Percentiles rank a stretch among this genome's conserved stretches.
phyloP scores from a whole-genome alignment of 129 eudicot genomes.

The Helianthus annuus region DNA sequence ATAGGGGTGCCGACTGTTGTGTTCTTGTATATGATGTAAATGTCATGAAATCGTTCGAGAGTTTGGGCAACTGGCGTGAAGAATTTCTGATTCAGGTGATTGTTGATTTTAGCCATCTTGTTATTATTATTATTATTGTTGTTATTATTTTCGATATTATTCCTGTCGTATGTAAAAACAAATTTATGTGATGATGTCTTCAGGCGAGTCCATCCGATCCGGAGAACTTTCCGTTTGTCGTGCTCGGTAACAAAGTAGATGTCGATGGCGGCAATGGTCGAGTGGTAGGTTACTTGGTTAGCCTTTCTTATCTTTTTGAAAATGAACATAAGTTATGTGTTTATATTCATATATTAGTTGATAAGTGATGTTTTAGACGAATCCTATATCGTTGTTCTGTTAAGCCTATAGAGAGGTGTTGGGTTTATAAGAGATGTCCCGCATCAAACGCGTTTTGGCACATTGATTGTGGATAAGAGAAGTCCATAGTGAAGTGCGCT shows the following conservation, averaged over 20 bases:
- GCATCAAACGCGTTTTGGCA: too few species aligned
- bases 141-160: background rate
- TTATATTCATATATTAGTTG: background rate
- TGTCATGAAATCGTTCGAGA: conserved; percentile 68
- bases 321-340: background rate
- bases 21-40: conserved; percentile 75
- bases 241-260: conserved; percentile 73
- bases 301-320: background rate
- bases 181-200: background rate
- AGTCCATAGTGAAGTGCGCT: too few species aligned
- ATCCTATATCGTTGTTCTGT: too few species aligned
- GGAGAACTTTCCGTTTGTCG: conserved; percentile 69
- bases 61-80: conserved; percentile 73
- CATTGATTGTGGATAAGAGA: too few species aligned
- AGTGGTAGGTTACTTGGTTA: conserved; percentile 60
- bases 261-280: conserved; percentile 84
- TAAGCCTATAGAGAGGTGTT: background rate
- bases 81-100: conserved; percentile 66
- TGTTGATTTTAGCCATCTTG: conserved; percentile 12
- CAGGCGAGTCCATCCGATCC: conserved; percentile 84
- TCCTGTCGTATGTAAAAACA: background rate
- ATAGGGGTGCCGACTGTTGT: conserved; percentile 75
- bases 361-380: background rate
- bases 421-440: background rate
- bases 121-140: background rate